These are phyloP conservation scores for Aspergillus olivimuriae DNA, from an alignment of 495 filamentous ascomycete species.

Conservation along the genomic window DNA sequence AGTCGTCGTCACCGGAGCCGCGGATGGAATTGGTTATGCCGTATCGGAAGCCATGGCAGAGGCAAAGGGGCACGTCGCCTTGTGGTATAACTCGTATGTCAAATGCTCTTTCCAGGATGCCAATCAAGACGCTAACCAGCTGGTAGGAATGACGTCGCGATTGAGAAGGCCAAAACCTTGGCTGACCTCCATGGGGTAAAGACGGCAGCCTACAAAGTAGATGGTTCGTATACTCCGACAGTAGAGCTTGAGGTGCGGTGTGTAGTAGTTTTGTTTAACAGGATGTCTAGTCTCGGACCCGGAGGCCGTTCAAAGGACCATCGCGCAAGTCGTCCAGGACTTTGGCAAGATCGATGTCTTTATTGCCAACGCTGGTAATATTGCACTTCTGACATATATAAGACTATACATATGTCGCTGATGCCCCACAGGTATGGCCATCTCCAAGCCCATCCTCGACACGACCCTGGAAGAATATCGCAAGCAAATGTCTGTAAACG, in stretches of 20 bases:
- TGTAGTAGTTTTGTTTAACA: not conserved
- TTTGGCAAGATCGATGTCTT: conserved; percentile 45
- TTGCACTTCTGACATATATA: not conserved
- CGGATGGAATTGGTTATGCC: conserved; percentile 31
- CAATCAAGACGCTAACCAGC: not conserved
- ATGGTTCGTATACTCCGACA: conserved; percentile 17
- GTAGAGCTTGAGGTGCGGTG: not conserved
- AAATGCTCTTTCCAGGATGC: too few species aligned
- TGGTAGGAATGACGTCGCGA: conserved; percentile 25
- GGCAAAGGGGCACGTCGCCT: conserved; percentile 22
- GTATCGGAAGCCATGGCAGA: conserved; percentile 32
- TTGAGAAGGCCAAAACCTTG: conserved; percentile 27
- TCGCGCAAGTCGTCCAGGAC: conserved; percentile 32
- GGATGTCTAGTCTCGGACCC: conserved; percentile 29
- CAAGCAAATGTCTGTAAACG: conserved; percentile 37
- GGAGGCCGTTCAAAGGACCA: conserved; percentile 20
- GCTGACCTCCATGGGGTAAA: conserved; percentile 27
- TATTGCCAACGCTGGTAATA: conserved; percentile 35
- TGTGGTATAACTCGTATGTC: conserved; percentile 41
- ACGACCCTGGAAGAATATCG: conserved; percentile 41
- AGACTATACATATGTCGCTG: not conserved
- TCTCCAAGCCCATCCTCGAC: conserved; percentile 43
- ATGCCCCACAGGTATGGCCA: conserved; percentile 37
- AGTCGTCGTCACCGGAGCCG: conserved; percentile 28
- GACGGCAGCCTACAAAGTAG: conserved; percentile 33